Conservation (phyloP, 2,329 filamentous ascomycete genomes). For the Fusarium heterosporum region DNA sequence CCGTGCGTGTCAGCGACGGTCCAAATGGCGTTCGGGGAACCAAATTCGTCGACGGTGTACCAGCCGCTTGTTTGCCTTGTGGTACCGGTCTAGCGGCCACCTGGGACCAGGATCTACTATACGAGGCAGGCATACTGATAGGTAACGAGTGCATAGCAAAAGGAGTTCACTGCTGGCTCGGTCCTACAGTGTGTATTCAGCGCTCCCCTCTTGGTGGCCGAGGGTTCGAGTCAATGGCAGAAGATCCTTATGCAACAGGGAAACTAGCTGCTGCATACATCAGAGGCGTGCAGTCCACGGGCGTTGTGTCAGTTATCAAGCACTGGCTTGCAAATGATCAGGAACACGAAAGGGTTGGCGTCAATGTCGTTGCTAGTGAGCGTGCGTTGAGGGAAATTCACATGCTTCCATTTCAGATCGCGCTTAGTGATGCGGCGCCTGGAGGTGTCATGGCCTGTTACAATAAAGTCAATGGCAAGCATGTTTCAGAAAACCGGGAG, state of each 20-base stretch:
- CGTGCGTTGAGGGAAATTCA: slow-evolving; percentile 43
- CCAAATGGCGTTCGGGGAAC: background rate
- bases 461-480: slow-evolving; percentile 46
- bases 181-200: slow-evolving; percentile 66
- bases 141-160: slow-evolving; percentile 57
- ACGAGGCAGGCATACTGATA: slow-evolving; percentile 26
- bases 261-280: slow-evolving; percentile 55
- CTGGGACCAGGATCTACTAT: slow-evolving; percentile 25
- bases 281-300: slow-evolving; percentile 26
- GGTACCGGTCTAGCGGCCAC: slow-evolving; percentile 17
- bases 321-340: background rate
- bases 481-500: slow-evolving; percentile 40
- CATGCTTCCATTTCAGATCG: slow-evolving; percentile 33
- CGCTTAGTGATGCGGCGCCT: slow-evolving; percentile 28
- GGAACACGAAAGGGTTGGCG: background rate
- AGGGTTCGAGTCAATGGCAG: slow-evolving; percentile 58
- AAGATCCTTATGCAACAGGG: slow-evolving; percentile 59
- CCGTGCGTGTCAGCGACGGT: slow-evolving; percentile 11
- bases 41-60: background rate
- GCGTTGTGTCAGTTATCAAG: background rate
- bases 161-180: slow-evolving; percentile 77
- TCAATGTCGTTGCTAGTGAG: slow-evolving; percentile 1
- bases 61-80: background rate
- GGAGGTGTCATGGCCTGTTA: slow-evolving; percentile 36
- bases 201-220: slow-evolving; percentile 57